Percentiles rank a stretch among this genome's conserved stretches.
Evolutionary conservation across 352 stramenopile genomes (phyloP).

Genomic region (Phytophthora megakarya): DNA sequence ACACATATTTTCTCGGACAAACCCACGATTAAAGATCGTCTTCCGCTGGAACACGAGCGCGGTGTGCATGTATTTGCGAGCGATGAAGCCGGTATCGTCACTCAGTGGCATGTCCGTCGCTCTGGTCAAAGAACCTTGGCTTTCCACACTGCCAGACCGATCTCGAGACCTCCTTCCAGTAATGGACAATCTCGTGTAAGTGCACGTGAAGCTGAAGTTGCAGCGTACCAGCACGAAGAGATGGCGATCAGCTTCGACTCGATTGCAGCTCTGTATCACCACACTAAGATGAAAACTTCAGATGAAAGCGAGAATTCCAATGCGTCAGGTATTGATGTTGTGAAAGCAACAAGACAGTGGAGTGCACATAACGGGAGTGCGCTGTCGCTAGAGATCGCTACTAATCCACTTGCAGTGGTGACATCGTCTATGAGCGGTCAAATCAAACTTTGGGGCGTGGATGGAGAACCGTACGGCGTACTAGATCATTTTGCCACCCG

Average conservation of each 20-base stretch:
- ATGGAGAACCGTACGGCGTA: conserved; percentile 47
- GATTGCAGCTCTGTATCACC: conserved; percentile 52
- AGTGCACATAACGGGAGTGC: conserved; percentile 44
- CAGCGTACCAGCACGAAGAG: conserved; percentile 59
- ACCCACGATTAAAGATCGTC: conserved; percentile 37
- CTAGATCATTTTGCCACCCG: conserved; percentile 75
- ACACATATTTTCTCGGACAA: conserved; percentile 17
- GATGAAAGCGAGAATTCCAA: neutral
- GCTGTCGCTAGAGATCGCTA: conserved; percentile 45
- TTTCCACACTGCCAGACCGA: conserved; percentile 9
- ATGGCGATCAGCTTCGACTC: conserved; percentile 60
- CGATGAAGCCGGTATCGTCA: conserved; percentile 52
- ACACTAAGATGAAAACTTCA: conserved; percentile 28
- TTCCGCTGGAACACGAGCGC: conserved; percentile 26
- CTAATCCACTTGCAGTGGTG: conserved; percentile 48
- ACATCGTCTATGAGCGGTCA: conserved; percentile 57
- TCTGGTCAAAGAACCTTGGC: neutral
- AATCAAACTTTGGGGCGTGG: conserved; percentile 64
- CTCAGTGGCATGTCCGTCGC: conserved; percentile 40
- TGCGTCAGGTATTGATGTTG: conserved; percentile 2
- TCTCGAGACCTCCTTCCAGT: conserved; percentile 16
- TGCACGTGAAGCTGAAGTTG: conserved; percentile 18
- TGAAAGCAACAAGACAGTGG: conserved; percentile 36
- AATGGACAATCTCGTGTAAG: conserved; percentile 6
- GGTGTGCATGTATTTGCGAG: conserved; percentile 47